Percentiles rank a stretch among this genome's conserved stretches.
These are phyloP conservation scores for Garcia nutans DNA, from an alignment of 345 rosid species.

Conservation along the genomic window DNA sequence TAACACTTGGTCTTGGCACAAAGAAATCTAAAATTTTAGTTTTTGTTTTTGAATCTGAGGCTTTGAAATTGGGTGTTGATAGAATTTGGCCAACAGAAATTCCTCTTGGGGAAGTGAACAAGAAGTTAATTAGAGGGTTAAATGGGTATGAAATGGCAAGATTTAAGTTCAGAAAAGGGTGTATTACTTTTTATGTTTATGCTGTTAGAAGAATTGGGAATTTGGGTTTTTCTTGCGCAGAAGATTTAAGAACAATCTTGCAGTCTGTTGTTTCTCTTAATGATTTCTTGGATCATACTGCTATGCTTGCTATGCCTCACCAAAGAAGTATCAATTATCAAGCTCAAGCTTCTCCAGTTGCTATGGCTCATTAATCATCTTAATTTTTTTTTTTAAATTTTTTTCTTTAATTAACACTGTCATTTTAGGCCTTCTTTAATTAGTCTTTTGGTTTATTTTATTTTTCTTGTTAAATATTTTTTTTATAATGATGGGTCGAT, in stretches of 20 bases:
- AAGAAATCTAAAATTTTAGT: constrained; percentile 74
- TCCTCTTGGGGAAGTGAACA: constrained; percentile 83
- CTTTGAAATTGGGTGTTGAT: constrained; percentile 53
- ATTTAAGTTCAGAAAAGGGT: constrained; percentile 92
- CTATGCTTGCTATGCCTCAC: constrained; percentile 91
- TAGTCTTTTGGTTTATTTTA: constrained; percentile 6
- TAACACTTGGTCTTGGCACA: constrained; percentile 88
- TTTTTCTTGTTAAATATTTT: constrained; percentile 13
- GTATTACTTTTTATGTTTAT: constrained; percentile 92
- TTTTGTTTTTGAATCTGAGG: constrained; percentile 81
- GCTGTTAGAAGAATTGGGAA: constrained; percentile 63
- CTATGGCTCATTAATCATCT: constrained; percentile 66
- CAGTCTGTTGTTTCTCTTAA: constrained; percentile 85
- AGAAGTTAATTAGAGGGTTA: constrained; percentile 67
- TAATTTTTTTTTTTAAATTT: neutral
- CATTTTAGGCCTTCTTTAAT: neutral
- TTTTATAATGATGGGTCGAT: neutral
- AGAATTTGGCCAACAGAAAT: constrained; percentile 81
- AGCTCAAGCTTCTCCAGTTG: constrained; percentile 44
- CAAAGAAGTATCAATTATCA: constrained; percentile 70
- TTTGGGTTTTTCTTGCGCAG: constrained; percentile 64
- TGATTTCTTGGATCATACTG: constrained; percentile 96
- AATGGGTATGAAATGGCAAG: constrained; percentile 79
- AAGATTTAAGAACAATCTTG: constrained; percentile 68
- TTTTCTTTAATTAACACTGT: neutral